Base-by-base conservation (phyloP, 2,329 filamentous ascomycete genomes). In the Scytalidium lignicola region DNA sequence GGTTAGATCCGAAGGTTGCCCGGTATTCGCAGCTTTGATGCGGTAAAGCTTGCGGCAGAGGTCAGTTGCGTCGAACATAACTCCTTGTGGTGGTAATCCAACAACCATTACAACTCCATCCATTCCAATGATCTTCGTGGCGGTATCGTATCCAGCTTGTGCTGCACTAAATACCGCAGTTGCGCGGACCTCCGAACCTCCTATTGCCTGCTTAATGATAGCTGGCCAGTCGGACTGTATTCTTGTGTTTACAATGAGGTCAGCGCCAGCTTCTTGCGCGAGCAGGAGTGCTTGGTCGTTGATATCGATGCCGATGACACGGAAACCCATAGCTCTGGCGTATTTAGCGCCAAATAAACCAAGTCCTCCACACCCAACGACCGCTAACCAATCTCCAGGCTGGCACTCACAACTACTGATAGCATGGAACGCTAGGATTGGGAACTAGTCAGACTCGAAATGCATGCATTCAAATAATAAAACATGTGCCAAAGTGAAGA, bases 41-140 rank as follows among this genome's bases (percentile, higher is more conserved):
- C 40, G 23, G 19, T 44, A 49, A 22, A 22, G 32, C 18, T 41
- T 23, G 6, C 37, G 21, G 2, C 45, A 18, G 28, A 49, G 45
- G 9, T 44, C 40, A 9, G 44, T 20, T 17, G 41, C 41, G 40
- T 39, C 39, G 12, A 49, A 17, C 26, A 41, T 21, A 18, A 49
- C 10, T 29, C 20, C 20, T 45, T 49, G 32, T 18, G 22, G 41
- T 13, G 47, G 47, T 4, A 49, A 22, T 12, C 47, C 47, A 18
- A 49, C 47, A 39, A 45, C 32, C 47, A 49, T 49, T 32, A 49
- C 21, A 28, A 49, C 21, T 23, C 47, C 47, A 23, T 32, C 44
- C 29, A 29, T 19, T 37, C 47, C 43, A 21, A 49, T 18, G 21
- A 44, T 17, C 19, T 40, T 39, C 18, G 42, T 43, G 4, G 43